Conservation (phyloP, 495 filamentous ascomycete species). For the Apodospora peruviana region DNA sequence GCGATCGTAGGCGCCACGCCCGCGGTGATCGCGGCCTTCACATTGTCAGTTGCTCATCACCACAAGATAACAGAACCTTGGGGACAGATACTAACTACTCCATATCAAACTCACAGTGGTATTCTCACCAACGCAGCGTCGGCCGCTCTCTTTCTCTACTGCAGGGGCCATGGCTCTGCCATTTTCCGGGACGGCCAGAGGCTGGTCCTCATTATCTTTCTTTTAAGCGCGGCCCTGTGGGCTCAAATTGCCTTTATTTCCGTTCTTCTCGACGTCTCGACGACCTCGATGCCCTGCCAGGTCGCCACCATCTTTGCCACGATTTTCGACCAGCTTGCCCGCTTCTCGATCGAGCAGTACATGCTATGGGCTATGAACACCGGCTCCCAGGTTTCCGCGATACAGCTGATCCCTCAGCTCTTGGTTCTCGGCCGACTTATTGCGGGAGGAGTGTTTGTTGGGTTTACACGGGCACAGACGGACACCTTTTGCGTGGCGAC, state of each 20-base stretch:
- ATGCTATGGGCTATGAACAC: constrained; percentile 41
- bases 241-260: constrained; percentile 44
- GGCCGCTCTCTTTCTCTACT: constrained; percentile 45
- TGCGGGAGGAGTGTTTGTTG: constrained; percentile 43
- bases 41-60: constrained; percentile 36
- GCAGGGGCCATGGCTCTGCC: constrained; percentile 42
- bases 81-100: too few species aligned
- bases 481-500: constrained; percentile 44
- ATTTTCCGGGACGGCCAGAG: constrained; percentile 54
- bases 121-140: constrained; percentile 48
- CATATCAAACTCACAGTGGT: constrained; percentile 36
- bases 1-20: constrained; percentile 40
- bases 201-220: constrained; percentile 56
- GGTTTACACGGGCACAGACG: constrained; percentile 43
- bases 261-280: constrained; percentile 35
- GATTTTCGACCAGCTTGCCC: constrained; percentile 47
- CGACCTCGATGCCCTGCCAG: constrained; percentile 40
- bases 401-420: constrained; percentile 32
- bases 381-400: constrained; percentile 20
- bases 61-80: constrained; percentile 5
- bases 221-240: constrained; percentile 46
- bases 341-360: constrained; percentile 47
- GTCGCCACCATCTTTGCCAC: constrained; percentile 42
- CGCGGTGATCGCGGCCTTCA: constrained; percentile 49
- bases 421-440: constrained; percentile 40